phyloP scores from a whole-genome alignment of 2,329 filamentous ascomycete genomes.

The Colletotrichum sansevieriae region DNA sequence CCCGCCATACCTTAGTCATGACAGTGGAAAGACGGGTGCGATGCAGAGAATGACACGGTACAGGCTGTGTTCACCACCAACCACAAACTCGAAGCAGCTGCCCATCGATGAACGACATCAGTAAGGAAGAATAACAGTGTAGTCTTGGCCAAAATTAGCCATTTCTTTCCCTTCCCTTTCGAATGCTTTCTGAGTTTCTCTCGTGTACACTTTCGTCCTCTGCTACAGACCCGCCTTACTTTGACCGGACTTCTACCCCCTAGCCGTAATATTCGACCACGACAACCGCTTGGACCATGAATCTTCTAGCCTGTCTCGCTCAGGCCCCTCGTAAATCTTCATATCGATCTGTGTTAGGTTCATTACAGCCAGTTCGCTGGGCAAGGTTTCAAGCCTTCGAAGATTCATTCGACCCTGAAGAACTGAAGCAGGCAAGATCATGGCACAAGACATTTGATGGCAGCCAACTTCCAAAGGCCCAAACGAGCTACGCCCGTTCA shows the following conservation, averaged over 20 bases:
- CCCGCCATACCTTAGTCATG: no score
- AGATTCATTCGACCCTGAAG: constrained; percentile 62
- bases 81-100: background rate
- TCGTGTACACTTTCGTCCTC: no score
- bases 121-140: background rate
- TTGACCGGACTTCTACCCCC: background rate
- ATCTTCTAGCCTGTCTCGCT: background rate
- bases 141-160: no score
- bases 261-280: background rate
- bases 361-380: constrained; percentile 26
- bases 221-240: background rate
- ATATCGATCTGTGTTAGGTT: background rate
- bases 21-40: background rate
- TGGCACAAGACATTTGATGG: constrained; percentile 63
- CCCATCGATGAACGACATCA: background rate
- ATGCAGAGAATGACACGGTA: background rate
- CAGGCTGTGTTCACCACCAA: no score
- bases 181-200: no score
- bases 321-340: constrained; percentile 3
- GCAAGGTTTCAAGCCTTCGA: constrained; percentile 62
- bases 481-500: constrained; percentile 68
- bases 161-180: background rate
- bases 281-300: constrained; percentile 21
- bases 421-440: constrained; percentile 63
- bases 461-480: constrained; percentile 62